Evolutionary conservation across 2,329 filamentous ascomycete genomes (phyloP).

Genomic region (Claviceps sp.): DNA sequence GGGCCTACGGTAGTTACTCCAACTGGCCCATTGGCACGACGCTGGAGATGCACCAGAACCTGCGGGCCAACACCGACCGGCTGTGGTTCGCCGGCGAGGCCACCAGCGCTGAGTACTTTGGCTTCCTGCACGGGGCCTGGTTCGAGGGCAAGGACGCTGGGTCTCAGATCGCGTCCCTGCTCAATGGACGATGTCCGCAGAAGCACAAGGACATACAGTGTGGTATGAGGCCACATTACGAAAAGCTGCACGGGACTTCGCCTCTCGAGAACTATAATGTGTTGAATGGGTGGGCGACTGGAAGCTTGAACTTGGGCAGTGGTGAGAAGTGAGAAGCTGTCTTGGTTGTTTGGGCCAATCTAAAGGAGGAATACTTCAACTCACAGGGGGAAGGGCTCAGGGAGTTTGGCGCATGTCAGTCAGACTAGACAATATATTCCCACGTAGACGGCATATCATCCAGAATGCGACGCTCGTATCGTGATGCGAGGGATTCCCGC

Average conservation of each 20-base stretch:
- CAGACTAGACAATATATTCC: too few species aligned
- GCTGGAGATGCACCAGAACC: conserved; percentile 52
- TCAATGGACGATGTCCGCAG: conserved; percentile 9
- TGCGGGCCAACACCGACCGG: conserved; percentile 48
- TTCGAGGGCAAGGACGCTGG: conserved; percentile 41
- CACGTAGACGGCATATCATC: too few species aligned
- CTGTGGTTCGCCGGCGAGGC: conserved; percentile 55
- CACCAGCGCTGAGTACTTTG: conserved; percentile 49
- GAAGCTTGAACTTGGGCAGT: conserved; percentile 15
- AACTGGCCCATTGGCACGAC: conserved; percentile 54
- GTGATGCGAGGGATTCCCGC: too few species aligned
- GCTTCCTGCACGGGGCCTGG: conserved; percentile 51
- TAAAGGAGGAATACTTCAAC: too few species aligned
- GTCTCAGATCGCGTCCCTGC: conserved; percentile 23
- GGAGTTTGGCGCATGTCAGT: too few species aligned
- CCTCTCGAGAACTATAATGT: conserved; percentile 18
- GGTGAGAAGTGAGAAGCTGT: background rate
- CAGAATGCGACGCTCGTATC: too few species aligned
- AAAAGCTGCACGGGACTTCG: conserved; percentile 19
- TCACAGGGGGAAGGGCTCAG: too few species aligned
- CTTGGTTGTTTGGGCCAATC: background rate
- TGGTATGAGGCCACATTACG: conserved; percentile 11
- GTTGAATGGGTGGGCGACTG: conserved; percentile 23
- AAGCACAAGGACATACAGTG: conserved; percentile 7
- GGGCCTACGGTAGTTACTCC: conserved; percentile 48